Conservation (phyloP, 371 early-diverging fungal species). For the Funneliformis caledonium region DNA sequence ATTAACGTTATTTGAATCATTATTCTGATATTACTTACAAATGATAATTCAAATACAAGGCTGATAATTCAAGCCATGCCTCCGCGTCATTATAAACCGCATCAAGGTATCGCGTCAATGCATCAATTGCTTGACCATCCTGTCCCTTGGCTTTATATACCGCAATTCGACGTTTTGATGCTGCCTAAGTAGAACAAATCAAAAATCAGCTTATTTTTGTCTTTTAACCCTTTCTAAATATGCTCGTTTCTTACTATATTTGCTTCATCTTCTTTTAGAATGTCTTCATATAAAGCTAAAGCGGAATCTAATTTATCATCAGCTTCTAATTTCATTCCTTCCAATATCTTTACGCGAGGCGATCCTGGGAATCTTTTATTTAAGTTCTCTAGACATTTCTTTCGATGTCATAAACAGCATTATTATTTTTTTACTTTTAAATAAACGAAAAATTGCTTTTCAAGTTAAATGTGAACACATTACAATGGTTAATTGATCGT, state of each 20-base stretch:
- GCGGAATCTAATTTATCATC: conserved; percentile 71
- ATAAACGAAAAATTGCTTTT: background rate
- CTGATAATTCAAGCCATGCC: conserved; percentile 84
- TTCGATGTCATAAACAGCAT: conserved; percentile 9
- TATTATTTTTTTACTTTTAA: conserved; percentile 22
- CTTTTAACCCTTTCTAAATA: background rate
- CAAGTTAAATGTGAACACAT: conserved; percentile 13
- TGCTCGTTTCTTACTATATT: conserved; percentile 55
- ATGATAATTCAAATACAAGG: conserved; percentile 68
- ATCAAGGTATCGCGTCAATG: conserved; percentile 77
- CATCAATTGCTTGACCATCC: conserved; percentile 72
- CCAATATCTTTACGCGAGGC: conserved; percentile 66
- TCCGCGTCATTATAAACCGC: conserved; percentile 83
- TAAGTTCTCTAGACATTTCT: conserved; percentile 65
- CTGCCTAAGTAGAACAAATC: conserved; percentile 49
- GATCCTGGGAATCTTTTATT: conserved; percentile 67
- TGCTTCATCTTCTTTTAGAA: conserved; percentile 69
- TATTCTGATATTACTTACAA: conserved; percentile 53
- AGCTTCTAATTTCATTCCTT: conserved; percentile 76
- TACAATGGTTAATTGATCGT: conserved; percentile 66
- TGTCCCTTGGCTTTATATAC: conserved; percentile 69
- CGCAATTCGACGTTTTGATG: conserved; percentile 77
- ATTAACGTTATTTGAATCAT: background rate
- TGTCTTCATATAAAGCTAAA: conserved; percentile 63
- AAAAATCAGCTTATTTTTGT: background rate